These are phyloP conservation scores for Coccomyxa sp. DNA, from an alignment of 139 green algal species.

Conservation along the genomic window DNA sequence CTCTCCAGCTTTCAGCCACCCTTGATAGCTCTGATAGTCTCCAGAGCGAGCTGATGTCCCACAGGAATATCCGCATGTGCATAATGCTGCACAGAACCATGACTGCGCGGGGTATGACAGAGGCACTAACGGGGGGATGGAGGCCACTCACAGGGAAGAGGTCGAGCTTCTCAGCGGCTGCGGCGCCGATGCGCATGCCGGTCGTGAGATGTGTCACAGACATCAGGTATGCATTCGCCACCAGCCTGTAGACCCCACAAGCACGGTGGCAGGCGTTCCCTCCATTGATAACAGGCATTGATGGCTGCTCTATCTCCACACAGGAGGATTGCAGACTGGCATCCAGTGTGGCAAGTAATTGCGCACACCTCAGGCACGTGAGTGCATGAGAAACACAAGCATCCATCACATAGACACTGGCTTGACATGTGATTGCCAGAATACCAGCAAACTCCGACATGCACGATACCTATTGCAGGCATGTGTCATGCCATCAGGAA, in stretches of 20 bases:
- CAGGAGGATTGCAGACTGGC: background rate
- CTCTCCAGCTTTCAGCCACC: too few relatives aligned
- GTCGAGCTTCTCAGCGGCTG: slow-evolving; percentile 23
- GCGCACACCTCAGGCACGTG: too few relatives aligned
- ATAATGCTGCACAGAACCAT: too few relatives aligned
- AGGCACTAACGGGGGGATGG: background rate
- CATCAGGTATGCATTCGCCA: slow-evolving; percentile 17
- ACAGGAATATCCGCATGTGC: too few relatives aligned
- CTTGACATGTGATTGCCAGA: too few relatives aligned
- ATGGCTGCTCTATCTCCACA: background rate
- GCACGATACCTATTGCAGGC: background rate
- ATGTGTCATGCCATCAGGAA: background rate
- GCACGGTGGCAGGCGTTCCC: background rate
- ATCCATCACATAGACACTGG: too few relatives aligned
- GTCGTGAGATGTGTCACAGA: slow-evolving; percentile 23
- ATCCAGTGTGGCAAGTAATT: background rate
- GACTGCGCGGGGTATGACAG: too few relatives aligned
- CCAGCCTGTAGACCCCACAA: slow-evolving; percentile 4
- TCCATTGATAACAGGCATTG: background rate
- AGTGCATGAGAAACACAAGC: too few relatives aligned
- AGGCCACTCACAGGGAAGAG: slow-evolving; percentile 4
- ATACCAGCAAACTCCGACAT: background rate
- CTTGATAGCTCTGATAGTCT: too few relatives aligned
- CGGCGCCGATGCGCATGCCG: slow-evolving; percentile 25
- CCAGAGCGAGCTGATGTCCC: too few relatives aligned